Evolutionary conservation across 2,329 filamentous ascomycete species (phyloP).

Genomic region (Fusarium pseudograminearum): DNA sequence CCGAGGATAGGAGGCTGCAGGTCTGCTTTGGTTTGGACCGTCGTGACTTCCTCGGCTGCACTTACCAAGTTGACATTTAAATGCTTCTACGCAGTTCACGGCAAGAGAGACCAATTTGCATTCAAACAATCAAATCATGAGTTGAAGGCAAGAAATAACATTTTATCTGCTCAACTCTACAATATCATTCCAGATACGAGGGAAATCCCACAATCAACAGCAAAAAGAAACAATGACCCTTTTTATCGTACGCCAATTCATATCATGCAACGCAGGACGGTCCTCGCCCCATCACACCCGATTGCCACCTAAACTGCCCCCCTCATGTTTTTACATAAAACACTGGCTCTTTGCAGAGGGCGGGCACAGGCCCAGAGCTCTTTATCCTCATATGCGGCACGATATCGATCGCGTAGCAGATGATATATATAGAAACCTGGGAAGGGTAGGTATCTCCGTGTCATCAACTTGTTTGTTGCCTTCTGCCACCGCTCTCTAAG

Average conservation of each 20-base stretch:
- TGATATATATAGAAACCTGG: conserved; percentile 30
- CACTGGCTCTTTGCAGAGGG: conserved; percentile 47
- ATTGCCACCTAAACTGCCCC: conserved; percentile 43
- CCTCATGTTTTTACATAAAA: conserved; percentile 32
- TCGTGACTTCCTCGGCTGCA: conserved; percentile 1
- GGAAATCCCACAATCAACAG: conserved; percentile 24
- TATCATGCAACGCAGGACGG: conserved; percentile 63
- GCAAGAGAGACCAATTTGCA: background rate
- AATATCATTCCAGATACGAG: conserved; percentile 31
- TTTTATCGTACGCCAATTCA: conserved; percentile 60
- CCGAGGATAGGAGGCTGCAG: background rate
- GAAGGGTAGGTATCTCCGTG: conserved; percentile 21
- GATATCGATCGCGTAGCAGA: conserved; percentile 42
- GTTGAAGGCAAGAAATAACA: conserved; percentile 20
- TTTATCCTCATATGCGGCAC: conserved; percentile 53
- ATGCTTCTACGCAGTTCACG: background rate
- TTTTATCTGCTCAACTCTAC: conserved; percentile 44
- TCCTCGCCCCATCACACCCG: conserved; percentile 63
- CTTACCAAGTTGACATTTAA: background rate
- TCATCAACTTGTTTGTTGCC: conserved; percentile 26
- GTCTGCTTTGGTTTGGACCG: background rate
- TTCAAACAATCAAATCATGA: background rate
- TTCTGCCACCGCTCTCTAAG: conserved; percentile 29
- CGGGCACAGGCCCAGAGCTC: conserved; percentile 63
- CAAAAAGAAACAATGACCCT: conserved; percentile 43